phyloP scores from a whole-genome alignment of 192 early-diverging fungal species.

The Coemansia sp. region DNA sequence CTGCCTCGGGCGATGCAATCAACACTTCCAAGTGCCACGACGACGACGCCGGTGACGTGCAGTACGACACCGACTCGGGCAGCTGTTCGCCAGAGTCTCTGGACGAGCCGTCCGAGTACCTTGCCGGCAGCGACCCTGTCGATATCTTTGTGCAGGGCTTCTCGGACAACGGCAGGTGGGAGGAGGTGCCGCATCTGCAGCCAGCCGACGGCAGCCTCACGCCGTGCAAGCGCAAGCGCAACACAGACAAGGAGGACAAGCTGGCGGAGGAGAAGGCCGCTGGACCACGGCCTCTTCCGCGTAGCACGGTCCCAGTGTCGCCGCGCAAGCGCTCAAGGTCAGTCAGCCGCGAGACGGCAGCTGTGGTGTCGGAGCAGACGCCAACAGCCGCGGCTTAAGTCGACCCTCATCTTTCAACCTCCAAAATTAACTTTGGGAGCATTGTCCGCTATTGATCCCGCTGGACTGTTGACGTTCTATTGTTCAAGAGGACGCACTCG shows the following conservation, averaged over 20 bases:
- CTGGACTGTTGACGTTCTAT: neutral
- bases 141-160: constrained; percentile 40
- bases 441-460: neutral
- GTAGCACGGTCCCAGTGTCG: constrained; percentile 21
- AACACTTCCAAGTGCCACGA: constrained; percentile 17
- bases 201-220: constrained; percentile 31
- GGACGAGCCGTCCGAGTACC: constrained; percentile 30
- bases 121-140: constrained; percentile 28
- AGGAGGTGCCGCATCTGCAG: constrained; percentile 13
- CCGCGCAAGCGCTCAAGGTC: constrained; percentile 54
- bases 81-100: constrained; percentile 35
- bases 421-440: neutral
- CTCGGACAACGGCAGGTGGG: constrained; percentile 39
- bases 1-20: neutral
- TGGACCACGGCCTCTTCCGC: neutral
- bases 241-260: constrained; percentile 30
- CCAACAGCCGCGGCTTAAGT: constrained; percentile 8
- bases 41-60: constrained; percentile 24
- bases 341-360: constrained; percentile 19
- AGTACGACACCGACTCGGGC: constrained; percentile 29
- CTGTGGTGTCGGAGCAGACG: constrained; percentile 27
- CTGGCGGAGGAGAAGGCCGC: constrained; percentile 20
- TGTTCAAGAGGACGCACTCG: neutral
- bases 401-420: neutral
- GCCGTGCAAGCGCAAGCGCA: constrained; percentile 52